Evolutionary conservation across 73 alveolate genomes (phyloP), one percentile per base, ranked within the genome.

Genomic region (Stentor roeselii): DNA sequence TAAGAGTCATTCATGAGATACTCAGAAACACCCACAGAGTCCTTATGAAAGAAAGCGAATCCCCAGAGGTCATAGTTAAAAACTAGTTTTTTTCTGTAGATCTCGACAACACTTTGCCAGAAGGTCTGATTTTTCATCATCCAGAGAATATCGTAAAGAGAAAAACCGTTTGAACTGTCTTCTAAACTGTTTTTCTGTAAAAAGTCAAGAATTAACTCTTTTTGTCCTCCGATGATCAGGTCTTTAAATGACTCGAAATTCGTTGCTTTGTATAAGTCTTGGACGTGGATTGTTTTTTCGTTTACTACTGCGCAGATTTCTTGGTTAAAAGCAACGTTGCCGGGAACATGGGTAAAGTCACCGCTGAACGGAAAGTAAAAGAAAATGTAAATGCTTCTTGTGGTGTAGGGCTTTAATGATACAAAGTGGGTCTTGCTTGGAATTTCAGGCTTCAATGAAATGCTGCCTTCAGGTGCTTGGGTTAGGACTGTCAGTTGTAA

Each of bases 301-400:
- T 92, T 35, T 39, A 97, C 96, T 59, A 83, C 87, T 39, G 98
- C 97, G 3, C 93, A 92, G 11, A 96, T 95, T 36, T 83, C 75
- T 40, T 93, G 95, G 40, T 92, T 89, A 61, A 88, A 76, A 4
- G 95, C 89, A 32, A 94, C 95, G 74, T 92, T 89, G 1, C 98
- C 95, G 76, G 98, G 98, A 88, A 90, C 90, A 77, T 91, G 97
- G 27, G 83, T 77, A 82, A 60, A 95, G 31, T 21, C 75, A 0
- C 99, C 99, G 36, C 42, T 90, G 35, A 84, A 59, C 4, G 99
- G 99, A 97, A 97, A 97, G 86, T 97, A 97, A 87, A 96, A 97
- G 61, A 89, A 60, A 84, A 87, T 90, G 74, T 75, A 83, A 75
- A 93, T 76, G 61, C 90, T 86, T 21, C 75, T 59, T 30, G 99